Percentiles rank a stretch among this genome's conserved stretches.
phyloP scores from a whole-genome alignment of 23 red algal species.

The Cyanidiococcus yangmingshanensis region DNA sequence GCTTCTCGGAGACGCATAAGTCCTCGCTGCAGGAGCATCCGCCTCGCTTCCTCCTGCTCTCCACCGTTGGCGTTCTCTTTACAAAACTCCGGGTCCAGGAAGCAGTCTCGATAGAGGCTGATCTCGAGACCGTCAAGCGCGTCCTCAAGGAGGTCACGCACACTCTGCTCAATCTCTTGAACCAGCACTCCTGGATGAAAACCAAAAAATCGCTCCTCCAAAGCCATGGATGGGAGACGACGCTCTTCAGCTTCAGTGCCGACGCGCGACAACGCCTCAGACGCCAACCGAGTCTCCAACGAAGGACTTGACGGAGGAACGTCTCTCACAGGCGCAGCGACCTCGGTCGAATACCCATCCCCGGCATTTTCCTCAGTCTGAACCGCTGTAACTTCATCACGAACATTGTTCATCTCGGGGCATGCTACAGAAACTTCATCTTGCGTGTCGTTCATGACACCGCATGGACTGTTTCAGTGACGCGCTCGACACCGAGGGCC shows the following conservation, averaged over 20 bases:
- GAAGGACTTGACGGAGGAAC: not conserved
- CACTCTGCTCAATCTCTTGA: not conserved
- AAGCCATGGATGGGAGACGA: not conserved
- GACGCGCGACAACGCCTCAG: not conserved
- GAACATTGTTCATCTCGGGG: too few relatives aligned
- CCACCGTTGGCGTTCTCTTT: not conserved
- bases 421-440: too few relatives aligned
- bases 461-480: too few relatives aligned
- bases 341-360: too few relatives aligned
- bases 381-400: too few relatives aligned
- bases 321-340: too few relatives aligned
- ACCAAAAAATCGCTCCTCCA: constrained; percentile 13
- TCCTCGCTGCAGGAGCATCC: not conserved
- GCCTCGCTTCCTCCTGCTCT: not conserved
- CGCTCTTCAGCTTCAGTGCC: not conserved
- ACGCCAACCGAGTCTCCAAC: not conserved
- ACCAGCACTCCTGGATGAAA: not conserved
- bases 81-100: not conserved
- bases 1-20: not conserved
- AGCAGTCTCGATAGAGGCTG: not conserved
- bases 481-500: too few relatives aligned
- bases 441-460: too few relatives aligned
- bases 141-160: not conserved
- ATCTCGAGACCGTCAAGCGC: constrained; percentile 14
- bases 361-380: too few relatives aligned